A percentile compares a stretch with the other conserved stretches of the same genome.
phyloP scores from a whole-genome alignment of 805 yeast genomes.

The Kazachstania psychrophila region DNA sequence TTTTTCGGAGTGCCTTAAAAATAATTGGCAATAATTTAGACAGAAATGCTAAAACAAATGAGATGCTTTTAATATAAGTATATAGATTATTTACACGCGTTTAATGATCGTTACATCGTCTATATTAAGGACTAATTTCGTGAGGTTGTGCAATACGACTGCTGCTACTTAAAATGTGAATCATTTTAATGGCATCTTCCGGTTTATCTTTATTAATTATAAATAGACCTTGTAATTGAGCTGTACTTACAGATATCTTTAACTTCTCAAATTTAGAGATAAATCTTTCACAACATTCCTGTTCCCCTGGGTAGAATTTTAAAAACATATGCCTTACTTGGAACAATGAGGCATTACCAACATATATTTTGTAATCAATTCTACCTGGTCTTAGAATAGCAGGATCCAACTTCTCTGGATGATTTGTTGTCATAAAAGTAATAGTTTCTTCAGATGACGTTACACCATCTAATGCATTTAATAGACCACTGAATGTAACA shows the following conservation, averaged over 20 bases:
- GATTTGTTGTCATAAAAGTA: slow-evolving; percentile 97
- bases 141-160: slow-evolving; percentile 13
- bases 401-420: slow-evolving; percentile 87
- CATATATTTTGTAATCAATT: slow-evolving; percentile 71
- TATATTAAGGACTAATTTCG: too few relatives aligned
- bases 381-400: slow-evolving; percentile 93
- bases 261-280: slow-evolving; percentile 2
- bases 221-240: slow-evolving; percentile 90
- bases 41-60: too few relatives aligned
- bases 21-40: too few relatives aligned
- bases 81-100: too few relatives aligned
- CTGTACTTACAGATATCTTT: slow-evolving; percentile 52
- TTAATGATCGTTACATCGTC: too few relatives aligned
- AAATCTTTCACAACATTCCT: slow-evolving; percentile 42
- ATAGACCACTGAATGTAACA: slow-evolving; percentile 88
- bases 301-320: slow-evolving; percentile 68
- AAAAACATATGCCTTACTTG: slow-evolving; percentile 80
- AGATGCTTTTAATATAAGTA: too few relatives aligned
- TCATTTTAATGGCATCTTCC: slow-evolving; percentile 59
- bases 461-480: slow-evolving; percentile 94
- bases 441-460: slow-evolving; percentile 95
- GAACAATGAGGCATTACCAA: slow-evolving; percentile 77
- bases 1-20: too few relatives aligned
- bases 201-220: slow-evolving; percentile 86
- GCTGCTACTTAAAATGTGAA: slow-evolving; percentile 32